A percentile compares a stretch with the other conserved stretches of the same genome.
Evolutionary conservation across 352 stramenopile genomes (phyloP).

Genomic region (Phytophthora cajani): DNA sequence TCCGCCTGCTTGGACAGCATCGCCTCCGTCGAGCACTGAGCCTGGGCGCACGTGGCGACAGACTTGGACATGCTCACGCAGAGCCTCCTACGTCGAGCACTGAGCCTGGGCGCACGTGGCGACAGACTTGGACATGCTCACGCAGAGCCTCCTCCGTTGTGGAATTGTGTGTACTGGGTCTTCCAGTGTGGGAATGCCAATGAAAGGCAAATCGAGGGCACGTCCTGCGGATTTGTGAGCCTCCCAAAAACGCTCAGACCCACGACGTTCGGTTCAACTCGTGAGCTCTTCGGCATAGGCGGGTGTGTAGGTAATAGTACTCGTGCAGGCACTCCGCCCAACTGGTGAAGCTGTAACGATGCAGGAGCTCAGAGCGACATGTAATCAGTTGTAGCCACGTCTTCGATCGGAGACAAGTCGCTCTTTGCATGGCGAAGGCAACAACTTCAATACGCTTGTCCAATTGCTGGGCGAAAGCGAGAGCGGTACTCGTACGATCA

Average conservation of each 20-base stretch:
- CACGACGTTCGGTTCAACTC: constrained; percentile 18
- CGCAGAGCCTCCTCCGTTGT: constrained; percentile 19
- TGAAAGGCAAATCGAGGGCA: constrained; percentile 36
- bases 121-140: constrained; percentile 16
- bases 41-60: constrained; percentile 4
- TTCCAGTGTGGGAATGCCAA: constrained; percentile 29
- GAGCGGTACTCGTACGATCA: neutral
- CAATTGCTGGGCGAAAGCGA: neutral
- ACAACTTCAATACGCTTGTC: constrained; percentile 17
- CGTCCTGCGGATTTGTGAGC: constrained; percentile 17
- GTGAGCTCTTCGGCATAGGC: constrained; percentile 10
- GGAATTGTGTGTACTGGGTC: constrained; percentile 10
- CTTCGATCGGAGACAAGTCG: constrained; percentile 18
- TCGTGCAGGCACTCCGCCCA: neutral
- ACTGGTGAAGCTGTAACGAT: constrained; percentile 17
- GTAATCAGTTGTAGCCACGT: constrained; percentile 10
- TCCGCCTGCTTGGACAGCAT: constrained; percentile 12
- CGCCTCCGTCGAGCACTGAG: constrained; percentile 2
- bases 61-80: constrained; percentile 14
- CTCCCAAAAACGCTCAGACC: neutral
- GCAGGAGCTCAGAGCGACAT: neutral
- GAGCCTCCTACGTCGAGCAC: constrained; percentile 5
- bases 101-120: constrained; percentile 3
- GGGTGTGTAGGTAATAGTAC: constrained; percentile 7
- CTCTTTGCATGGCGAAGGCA: neutral